Conservation (phyloP, 1,139 yeast species). For the Hyphopichia khmerensis region DNA sequence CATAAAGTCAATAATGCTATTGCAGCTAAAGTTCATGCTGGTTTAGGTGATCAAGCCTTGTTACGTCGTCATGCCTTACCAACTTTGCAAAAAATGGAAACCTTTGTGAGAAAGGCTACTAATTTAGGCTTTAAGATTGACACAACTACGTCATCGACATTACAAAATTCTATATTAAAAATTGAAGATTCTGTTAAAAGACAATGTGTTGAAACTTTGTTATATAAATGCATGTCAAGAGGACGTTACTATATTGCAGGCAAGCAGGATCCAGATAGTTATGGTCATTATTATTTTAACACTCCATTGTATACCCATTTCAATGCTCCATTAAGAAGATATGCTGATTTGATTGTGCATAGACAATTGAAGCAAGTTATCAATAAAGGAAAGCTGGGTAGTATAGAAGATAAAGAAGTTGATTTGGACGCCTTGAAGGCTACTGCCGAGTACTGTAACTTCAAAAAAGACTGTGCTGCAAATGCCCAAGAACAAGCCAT, state of each 20-base stretch:
- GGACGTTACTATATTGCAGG: constrained; percentile 91
- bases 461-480: constrained; percentile 91
- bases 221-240: constrained; percentile 79
- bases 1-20: constrained; percentile 83
- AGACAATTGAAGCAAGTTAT: constrained; percentile 79
- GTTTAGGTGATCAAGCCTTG: constrained; percentile 76
- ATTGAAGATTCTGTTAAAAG: constrained; percentile 66
- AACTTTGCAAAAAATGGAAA: constrained; percentile 75
- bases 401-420: constrained; percentile 13
- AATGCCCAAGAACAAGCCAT: constrained; percentile 94
- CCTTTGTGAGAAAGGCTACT: constrained; percentile 68
- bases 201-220: constrained; percentile 73
- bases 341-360: constrained; percentile 90
- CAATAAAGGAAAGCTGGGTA: constrained; percentile 17
- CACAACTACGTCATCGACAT: constrained; percentile 68
- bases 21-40: constrained; percentile 77
- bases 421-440: constrained; percentile 76
- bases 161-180: constrained; percentile 67
- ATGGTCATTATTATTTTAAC: constrained; percentile 77
- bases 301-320: constrained; percentile 89
- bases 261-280: constrained; percentile 75
- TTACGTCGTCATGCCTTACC: constrained; percentile 89
- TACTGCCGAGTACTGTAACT: constrained; percentile 88
- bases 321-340: constrained; percentile 88
- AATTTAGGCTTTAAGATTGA: constrained; percentile 71